phyloP scores from a whole-genome alignment of 2,329 filamentous ascomycete genomes.

The Diaporthe sp. region DNA sequence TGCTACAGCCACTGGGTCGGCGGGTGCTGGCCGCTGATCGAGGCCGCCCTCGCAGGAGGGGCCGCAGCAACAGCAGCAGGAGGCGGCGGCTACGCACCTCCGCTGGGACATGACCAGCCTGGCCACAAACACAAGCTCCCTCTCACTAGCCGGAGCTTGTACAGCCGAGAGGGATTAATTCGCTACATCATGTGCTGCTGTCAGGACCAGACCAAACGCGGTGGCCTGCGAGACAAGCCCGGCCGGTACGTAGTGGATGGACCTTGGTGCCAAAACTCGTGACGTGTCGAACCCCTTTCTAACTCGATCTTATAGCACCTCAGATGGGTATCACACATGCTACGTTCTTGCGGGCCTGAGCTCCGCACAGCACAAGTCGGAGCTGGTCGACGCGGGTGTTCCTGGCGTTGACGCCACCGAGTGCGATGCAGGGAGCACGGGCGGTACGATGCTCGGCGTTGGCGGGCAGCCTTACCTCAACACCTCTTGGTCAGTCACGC shows the following conservation, averaged over 20 bases:
- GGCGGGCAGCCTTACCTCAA: constrained; percentile 32
- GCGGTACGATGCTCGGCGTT: not conserved
- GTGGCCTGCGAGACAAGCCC: constrained; percentile 94
- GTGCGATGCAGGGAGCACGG: constrained; percentile 45
- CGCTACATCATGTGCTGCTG: constrained; percentile 93
- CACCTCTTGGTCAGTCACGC: constrained; percentile 59
- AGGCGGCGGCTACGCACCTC: constrained; percentile 42
- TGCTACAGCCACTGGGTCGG: constrained; percentile 99
- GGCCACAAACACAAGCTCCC: constrained; percentile 46
- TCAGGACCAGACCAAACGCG: constrained; percentile 78
- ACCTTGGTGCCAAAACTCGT: not conserved
- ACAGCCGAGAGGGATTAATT: constrained; percentile 86
- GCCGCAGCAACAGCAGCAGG: constrained; percentile 55
- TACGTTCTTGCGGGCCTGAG: constrained; percentile 92
- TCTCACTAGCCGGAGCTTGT: constrained; percentile 65
- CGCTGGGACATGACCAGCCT: constrained; percentile 40
- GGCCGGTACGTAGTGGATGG: constrained; percentile 74
- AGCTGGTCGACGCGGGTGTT: constrained; percentile 55
- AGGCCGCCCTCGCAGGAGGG: constrained; percentile 73
- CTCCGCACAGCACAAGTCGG: constrained; percentile 80
- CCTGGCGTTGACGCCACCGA: constrained; percentile 45
- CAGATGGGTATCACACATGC: constrained; percentile 93
- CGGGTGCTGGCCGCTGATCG: constrained; percentile 91
- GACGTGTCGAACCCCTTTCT: constrained; percentile 28
- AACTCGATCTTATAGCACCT: constrained; percentile 62